phyloP scores from a whole-genome alignment of 441 rosid species.

The Erodium trifolium region DNA sequence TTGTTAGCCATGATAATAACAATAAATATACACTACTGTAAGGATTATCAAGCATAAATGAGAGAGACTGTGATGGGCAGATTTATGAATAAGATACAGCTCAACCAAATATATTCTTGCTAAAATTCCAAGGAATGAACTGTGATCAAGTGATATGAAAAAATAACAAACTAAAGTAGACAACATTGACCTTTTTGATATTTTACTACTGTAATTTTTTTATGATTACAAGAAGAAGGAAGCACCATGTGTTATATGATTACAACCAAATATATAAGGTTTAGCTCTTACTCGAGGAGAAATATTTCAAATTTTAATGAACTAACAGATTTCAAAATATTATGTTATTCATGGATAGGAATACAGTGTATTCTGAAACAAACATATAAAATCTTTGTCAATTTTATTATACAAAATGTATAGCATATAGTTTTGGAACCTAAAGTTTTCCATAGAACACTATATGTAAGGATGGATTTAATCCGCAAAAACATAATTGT shows the following conservation, averaged over 20 bases:
- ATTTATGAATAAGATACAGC: neutral
- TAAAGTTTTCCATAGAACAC: neutral
- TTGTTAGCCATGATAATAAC: conserved; percentile 11
- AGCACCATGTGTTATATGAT: neutral
- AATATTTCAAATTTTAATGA: too few relatives aligned
- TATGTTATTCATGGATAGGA: neutral
- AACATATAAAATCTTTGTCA: neutral
- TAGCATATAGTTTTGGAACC: neutral
- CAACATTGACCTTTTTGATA: neutral
- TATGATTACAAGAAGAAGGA: neutral
- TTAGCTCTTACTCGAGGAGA: too few relatives aligned
- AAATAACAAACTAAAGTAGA: neutral
- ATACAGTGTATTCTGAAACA: neutral
- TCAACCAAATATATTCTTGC: neutral
- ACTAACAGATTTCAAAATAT: too few relatives aligned
- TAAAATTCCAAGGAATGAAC: neutral
- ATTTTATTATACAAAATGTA: neutral
- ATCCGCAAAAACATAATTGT: neutral
- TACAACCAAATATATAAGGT: too few relatives aligned
- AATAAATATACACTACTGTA: neutral
- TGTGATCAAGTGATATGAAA: neutral
- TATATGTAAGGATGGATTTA: neutral
- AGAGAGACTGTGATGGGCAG: neutral
- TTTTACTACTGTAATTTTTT: neutral
- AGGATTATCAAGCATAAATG: neutral